Evolutionary conservation across 2,329 filamentous ascomycete genomes (phyloP).

Genomic region (Coniosporium tulheliwenetii): DNA sequence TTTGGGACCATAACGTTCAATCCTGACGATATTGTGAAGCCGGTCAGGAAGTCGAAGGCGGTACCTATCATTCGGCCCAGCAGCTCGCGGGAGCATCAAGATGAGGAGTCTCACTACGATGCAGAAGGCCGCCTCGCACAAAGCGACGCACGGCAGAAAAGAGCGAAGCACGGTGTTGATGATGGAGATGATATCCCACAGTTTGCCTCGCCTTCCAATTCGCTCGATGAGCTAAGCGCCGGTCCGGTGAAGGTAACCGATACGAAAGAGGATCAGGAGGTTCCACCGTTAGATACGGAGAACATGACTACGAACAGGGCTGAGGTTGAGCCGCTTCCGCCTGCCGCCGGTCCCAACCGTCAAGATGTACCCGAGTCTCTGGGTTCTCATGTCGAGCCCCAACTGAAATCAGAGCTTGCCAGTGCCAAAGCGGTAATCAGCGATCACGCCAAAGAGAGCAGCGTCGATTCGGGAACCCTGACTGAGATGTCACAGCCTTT

Average conservation of each 20-base stretch:
- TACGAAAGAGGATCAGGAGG: neutral
- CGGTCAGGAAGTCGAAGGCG: slow-evolving; percentile 61
- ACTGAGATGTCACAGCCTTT: slow-evolving; percentile 5
- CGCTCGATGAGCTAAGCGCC: slow-evolving; percentile 9
- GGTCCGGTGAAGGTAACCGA: no score
- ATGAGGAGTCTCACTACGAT: slow-evolving; percentile 34
- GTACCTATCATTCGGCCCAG: slow-evolving; percentile 61
- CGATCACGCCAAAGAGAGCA: no score
- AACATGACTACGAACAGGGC: neutral
- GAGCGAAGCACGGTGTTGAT: slow-evolving; percentile 47
- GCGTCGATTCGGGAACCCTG: no score
- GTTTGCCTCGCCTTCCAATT: slow-evolving; percentile 43
- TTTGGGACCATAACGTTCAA: neutral
- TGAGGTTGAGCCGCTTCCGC: neutral
- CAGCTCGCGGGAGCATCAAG: slow-evolving; percentile 24
- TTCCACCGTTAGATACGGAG: neutral
- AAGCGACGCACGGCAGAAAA: slow-evolving; percentile 56
- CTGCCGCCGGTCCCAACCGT: neutral
- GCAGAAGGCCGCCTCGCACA: slow-evolving; percentile 45
- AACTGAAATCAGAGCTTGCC: neutral
- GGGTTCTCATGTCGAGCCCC: neutral
- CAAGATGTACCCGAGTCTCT: neutral
- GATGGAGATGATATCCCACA: slow-evolving; percentile 59
- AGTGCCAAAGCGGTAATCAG: neutral
- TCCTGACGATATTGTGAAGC: slow-evolving; percentile 41